Evolutionary conservation across 2,329 filamentous ascomycete species (phyloP).

Genomic region (Fusarium sororula): DNA sequence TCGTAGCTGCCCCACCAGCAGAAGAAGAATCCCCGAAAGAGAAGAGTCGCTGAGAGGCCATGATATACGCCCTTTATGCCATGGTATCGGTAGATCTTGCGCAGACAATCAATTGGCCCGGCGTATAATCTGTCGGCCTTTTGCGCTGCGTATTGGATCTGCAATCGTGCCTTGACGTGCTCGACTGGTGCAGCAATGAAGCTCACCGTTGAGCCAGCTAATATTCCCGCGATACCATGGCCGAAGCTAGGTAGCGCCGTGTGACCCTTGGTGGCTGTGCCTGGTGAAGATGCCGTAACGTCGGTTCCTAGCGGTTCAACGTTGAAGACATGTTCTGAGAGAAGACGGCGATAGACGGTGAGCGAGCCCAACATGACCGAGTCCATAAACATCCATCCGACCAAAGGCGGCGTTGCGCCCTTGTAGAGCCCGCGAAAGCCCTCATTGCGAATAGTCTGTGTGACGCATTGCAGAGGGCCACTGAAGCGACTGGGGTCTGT

Average conservation of each 20-base stretch:
- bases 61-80: slow-evolving; percentile 85
- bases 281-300: slow-evolving; percentile 15
- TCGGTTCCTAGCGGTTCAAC: slow-evolving; percentile 44
- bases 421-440: slow-evolving; percentile 91
- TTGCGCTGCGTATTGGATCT: slow-evolving; percentile 88
- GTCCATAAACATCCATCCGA: slow-evolving; percentile 99
- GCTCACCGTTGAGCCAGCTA: slow-evolving; percentile 89
- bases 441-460: slow-evolving; percentile 86
- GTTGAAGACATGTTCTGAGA: slow-evolving; percentile 83
- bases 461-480: slow-evolving; percentile 85
- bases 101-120: slow-evolving; percentile 85
- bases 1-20: slow-evolving; percentile 99
- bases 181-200: slow-evolving; percentile 95
- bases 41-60: slow-evolving; percentile 82
- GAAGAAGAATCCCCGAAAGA: slow-evolving; percentile 96
- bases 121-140: slow-evolving; percentile 83
- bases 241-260: slow-evolving; percentile 75
- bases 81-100: slow-evolving; percentile 75
- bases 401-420: slow-evolving; percentile 87
- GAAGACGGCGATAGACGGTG: slow-evolving; percentile 85
- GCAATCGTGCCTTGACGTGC: slow-evolving; percentile 91
- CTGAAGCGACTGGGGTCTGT: slow-evolving; percentile 79
- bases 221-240: slow-evolving; percentile 86
- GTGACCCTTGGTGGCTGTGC: slow-evolving; percentile 6
- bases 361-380: slow-evolving; percentile 88